Conservation (phyloP, 2,329 filamentous ascomycete genomes). For the Nannizzia gypsea region DNA sequence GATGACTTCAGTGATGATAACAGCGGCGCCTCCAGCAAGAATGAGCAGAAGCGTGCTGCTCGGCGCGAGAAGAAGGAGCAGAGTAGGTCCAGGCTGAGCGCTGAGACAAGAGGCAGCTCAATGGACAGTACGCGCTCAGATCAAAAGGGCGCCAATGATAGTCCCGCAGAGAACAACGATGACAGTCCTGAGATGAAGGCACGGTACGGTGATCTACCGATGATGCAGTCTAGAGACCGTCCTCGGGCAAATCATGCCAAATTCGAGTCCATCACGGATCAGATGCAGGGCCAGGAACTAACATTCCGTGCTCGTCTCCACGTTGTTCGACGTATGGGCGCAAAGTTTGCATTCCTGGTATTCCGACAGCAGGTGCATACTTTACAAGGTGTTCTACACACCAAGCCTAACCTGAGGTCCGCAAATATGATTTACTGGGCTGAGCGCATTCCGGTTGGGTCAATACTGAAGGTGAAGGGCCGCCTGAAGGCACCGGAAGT, state of each 20-base stretch:
- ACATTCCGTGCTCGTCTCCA: constrained; percentile 62
- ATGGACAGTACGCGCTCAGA: background rate
- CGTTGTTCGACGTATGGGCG: constrained; percentile 68
- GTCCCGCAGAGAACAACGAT: background rate
- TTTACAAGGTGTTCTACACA: constrained; percentile 68
- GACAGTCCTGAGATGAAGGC: constrained; percentile 48
- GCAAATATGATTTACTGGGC: constrained; percentile 76
- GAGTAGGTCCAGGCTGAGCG: constrained; percentile 28
- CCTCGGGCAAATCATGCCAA: constrained; percentile 38
- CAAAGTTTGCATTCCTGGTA: constrained; percentile 72
- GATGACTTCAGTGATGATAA: constrained; percentile 33
- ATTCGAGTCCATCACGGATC: constrained; percentile 41
- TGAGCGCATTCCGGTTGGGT: constrained; percentile 67
- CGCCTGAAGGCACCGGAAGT: constrained; percentile 61
- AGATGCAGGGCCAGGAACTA: constrained; percentile 48
- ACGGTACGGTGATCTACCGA: constrained; percentile 46
- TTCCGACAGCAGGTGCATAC: constrained; percentile 75
- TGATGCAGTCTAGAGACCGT: constrained; percentile 47
- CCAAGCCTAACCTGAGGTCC: constrained; percentile 49
- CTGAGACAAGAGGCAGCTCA: constrained; percentile 17
- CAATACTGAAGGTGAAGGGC: constrained; percentile 64
- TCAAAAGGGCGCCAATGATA: background rate
- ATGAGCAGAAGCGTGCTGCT: constrained; percentile 34
- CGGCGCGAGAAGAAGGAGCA: constrained; percentile 27
- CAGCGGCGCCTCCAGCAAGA: constrained; percentile 28